These are phyloP conservation scores for Blastobotrys chiropterorum DNA, from an alignment of 805 yeast genomes.

Conservation along the genomic window DNA sequence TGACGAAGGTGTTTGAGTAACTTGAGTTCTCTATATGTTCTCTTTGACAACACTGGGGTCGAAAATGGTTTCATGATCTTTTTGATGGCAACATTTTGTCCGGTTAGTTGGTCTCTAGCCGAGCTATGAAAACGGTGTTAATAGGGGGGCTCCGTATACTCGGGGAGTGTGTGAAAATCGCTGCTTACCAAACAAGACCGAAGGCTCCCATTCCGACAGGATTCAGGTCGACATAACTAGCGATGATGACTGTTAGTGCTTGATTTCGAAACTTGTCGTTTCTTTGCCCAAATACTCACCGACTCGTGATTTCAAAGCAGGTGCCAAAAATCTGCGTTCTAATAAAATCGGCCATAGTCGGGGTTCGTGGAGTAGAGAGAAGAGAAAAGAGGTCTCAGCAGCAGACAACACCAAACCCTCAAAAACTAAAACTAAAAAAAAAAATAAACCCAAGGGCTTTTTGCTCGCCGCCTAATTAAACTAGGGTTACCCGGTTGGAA, in stretches of 20 bases:
- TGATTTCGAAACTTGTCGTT: neutral
- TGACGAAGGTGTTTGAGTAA: slow-evolving; percentile 88
- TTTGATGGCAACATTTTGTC: slow-evolving; percentile 92
- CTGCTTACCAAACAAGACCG: slow-evolving; percentile 93
- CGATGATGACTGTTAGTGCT: neutral
- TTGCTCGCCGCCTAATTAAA: no score
- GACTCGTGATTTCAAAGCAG: slow-evolving; percentile 79
- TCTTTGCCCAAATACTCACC: slow-evolving; percentile 22
- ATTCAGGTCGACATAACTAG: slow-evolving; percentile 69
- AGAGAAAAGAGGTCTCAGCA: no score
- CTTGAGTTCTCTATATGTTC: slow-evolving; percentile 94
- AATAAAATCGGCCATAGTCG: slow-evolving; percentile 27
- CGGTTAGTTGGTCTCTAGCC: slow-evolving; percentile 85
- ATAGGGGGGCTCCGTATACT: no score
- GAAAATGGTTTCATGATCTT: slow-evolving; percentile 97
- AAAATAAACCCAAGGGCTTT: no score
- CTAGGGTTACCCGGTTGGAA: no score
- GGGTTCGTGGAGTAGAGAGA: neutral
- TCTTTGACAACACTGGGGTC: slow-evolving; percentile 89
- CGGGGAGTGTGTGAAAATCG: no score
- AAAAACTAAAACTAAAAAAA: no score
- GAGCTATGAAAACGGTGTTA: no score
- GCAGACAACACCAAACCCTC: no score
- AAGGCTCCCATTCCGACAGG: slow-evolving; percentile 99
- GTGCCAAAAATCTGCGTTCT: slow-evolving; percentile 89